A percentile compares a stretch with the other conserved stretches of the same genome.
Evolutionary conservation across 768 basidiomycete species (phyloP).

Genomic region (Collybiopsis confluens): DNA sequence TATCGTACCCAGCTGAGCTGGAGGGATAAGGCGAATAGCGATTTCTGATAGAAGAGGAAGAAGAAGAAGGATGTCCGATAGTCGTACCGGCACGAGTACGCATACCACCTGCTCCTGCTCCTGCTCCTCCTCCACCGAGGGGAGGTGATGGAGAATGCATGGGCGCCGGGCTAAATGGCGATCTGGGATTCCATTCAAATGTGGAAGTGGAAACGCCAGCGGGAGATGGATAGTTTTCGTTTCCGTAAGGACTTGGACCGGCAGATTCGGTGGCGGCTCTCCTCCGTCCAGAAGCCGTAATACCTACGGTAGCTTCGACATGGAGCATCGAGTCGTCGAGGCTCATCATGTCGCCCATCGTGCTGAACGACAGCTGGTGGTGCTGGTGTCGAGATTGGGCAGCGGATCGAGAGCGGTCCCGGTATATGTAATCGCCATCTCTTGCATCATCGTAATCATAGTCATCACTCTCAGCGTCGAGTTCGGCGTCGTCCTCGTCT

Average conservation of each 20-base stretch:
- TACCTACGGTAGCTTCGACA: neutral
- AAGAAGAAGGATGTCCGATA: neutral
- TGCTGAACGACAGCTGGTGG: neutral
- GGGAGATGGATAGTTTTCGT: neutral
- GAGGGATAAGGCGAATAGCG: conserved; percentile 6
- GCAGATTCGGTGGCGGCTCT: conserved; percentile 1
- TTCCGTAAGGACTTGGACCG: neutral
- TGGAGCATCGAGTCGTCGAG: neutral
- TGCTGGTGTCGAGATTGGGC: neutral
- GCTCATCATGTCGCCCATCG: neutral
- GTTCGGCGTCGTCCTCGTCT: neutral
- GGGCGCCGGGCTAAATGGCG: no score
- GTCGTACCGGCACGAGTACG: conserved; percentile 6
- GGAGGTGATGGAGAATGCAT: no score
- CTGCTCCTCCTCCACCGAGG: neutral
- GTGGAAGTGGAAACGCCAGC: neutral
- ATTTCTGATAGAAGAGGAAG: neutral
- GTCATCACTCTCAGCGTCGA: neutral
- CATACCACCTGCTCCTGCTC: conserved; percentile 1
- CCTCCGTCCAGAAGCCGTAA: neutral
- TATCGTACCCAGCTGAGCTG: neutral
- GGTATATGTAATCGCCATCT: neutral
- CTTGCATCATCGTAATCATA: conserved; percentile 1
- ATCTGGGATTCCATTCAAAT: neutral
- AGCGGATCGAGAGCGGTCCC: neutral